A percentile compares a stretch with the other conserved stretches of the same genome.
These are phyloP conservation scores for Pythium angustatum DNA, from an alignment of 352 stramenopile genomes.

Conservation along the genomic window DNA sequence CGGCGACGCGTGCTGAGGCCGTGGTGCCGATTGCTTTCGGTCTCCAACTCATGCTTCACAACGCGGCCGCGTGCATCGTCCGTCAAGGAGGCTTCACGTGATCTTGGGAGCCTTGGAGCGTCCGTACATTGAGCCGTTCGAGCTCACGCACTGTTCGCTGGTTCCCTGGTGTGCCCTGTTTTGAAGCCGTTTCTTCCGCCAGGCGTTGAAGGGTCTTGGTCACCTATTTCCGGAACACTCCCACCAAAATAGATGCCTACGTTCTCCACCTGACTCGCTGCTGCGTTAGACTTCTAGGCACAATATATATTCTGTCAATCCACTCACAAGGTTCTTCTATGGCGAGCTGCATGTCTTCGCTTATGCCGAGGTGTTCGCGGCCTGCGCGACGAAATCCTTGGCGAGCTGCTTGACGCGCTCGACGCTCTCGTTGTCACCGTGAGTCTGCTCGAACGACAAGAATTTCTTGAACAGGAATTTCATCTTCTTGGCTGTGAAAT, in stretches of 20 bases:
- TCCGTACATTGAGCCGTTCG: neutral
- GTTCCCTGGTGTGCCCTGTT: too few species aligned
- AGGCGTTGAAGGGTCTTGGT: neutral
- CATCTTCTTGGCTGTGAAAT: conserved; percentile 97
- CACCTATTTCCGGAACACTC: conserved; percentile 15
- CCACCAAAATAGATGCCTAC: too few species aligned
- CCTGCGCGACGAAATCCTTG: conserved; percentile 90
- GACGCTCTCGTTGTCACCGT: conserved; percentile 86
- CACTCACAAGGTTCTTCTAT: conserved; percentile 11
- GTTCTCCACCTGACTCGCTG: neutral
- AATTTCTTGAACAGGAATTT: conserved; percentile 98
- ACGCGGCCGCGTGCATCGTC: neutral
- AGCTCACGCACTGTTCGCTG: neutral
- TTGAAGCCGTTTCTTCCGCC: conserved; percentile 11
- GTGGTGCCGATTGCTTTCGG: neutral
- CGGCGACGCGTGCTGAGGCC: conserved; percentile 15
- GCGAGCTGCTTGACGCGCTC: conserved; percentile 94
- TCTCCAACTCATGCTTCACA: conserved; percentile 4
- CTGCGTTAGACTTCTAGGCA: neutral
- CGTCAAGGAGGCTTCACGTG: too few species aligned
- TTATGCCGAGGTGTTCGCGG: conserved; percentile 32
- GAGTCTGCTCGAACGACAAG: conserved; percentile 92
- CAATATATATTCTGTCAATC: conserved; percentile 17
- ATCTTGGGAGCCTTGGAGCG: neutral
- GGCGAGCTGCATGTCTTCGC: neutral